phyloP scores from a whole-genome alignment of 306 rosid species.

The Rosa lucieae region DNA sequence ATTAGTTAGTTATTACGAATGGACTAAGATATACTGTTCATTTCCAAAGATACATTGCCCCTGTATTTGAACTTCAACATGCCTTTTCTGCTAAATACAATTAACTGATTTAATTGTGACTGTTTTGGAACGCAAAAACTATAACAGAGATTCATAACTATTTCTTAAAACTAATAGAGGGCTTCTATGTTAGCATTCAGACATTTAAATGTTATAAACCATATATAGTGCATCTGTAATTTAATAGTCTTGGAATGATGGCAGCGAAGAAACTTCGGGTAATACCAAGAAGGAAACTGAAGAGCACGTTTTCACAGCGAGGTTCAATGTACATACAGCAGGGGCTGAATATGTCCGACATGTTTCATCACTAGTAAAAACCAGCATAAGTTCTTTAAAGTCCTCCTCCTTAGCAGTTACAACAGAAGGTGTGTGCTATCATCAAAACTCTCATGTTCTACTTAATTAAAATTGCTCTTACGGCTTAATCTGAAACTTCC shows the following conservation, averaged over 20 bases:
- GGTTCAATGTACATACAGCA: slow-evolving; percentile 74
- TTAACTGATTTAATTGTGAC: neutral
- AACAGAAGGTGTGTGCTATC: slow-evolving; percentile 60
- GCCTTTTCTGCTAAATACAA: neutral
- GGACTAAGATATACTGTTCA: neutral
- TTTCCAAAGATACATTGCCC: neutral
- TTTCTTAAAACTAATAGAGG: neutral
- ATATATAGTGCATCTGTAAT: neutral
- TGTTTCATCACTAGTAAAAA: slow-evolving; percentile 74
- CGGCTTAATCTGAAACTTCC: neutral
- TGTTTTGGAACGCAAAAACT: neutral
- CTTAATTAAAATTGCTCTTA: neutral
- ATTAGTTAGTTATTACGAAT: neutral
- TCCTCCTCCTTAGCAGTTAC: slow-evolving; percentile 42
- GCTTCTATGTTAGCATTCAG: neutral
- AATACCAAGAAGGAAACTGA: slow-evolving; percentile 74
- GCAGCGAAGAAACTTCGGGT: slow-evolving; percentile 82
- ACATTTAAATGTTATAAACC: neutral
- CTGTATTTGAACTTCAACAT: neutral
- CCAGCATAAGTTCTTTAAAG: slow-evolving; percentile 67
- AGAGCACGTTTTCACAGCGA: slow-evolving; percentile 67
- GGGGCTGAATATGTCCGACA: slow-evolving; percentile 76
- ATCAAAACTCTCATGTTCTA: neutral
- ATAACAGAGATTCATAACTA: neutral
- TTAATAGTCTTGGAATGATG: slow-evolving; percentile 28